Evolutionary conservation across 179 eudicot genomes (phyloP).

Genomic region (Heliamphora pulchella): DNA sequence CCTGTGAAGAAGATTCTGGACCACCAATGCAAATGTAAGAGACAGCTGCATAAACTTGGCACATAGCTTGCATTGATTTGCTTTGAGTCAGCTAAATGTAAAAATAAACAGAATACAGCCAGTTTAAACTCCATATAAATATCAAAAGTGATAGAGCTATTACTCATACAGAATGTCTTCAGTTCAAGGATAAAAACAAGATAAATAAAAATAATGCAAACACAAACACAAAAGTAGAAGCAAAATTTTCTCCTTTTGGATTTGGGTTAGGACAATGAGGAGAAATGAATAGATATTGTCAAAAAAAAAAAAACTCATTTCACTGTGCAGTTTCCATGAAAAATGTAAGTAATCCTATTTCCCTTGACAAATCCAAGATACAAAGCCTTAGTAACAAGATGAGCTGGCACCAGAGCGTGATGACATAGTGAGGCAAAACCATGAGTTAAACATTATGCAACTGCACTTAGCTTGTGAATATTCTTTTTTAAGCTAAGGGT

Average conservation of each 20-base stretch:
- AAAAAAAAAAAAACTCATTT: not conserved
- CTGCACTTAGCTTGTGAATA: not conserved
- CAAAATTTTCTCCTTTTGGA: not conserved
- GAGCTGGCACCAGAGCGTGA: not conserved
- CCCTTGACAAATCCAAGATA: constrained; percentile 1
- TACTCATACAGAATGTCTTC: not conserved
- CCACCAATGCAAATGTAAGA: constrained; percentile 86
- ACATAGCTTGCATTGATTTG: constrained; percentile 85
- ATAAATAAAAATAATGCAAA: not conserved
- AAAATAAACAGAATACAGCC: constrained; percentile 1
- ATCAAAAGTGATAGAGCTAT: not conserved
- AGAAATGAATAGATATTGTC: not conserved
- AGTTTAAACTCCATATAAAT: not conserved
- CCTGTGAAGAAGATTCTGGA: constrained; percentile 81
- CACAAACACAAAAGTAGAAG: not conserved
- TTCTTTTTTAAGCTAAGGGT: not conserved
- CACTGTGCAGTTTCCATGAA: not conserved
- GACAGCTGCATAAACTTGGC: constrained; percentile 87
- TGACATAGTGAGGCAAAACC: not conserved
- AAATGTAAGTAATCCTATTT: not conserved
- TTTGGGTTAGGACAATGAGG: constrained; percentile 1
- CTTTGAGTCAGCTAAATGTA: constrained; percentile 66
- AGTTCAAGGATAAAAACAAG: not conserved
- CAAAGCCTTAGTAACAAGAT: not conserved
- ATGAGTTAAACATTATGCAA: constrained; percentile 1